Conservation (phyloP, 1,284 basidiomycete species). For the Phlebopus sp. region DNA sequence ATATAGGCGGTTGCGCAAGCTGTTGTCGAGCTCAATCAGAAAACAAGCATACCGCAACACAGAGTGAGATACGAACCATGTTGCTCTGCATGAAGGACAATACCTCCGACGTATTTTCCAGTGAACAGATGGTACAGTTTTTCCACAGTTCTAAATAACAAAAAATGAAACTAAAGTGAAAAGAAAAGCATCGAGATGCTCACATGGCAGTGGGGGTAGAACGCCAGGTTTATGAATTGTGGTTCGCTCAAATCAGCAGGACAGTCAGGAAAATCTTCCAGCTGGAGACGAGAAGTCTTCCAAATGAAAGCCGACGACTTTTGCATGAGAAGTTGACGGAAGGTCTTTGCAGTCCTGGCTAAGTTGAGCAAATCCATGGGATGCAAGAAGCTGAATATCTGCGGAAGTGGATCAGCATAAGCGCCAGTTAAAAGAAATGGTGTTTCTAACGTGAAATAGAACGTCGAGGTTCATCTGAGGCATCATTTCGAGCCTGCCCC, state of each 20-base stretch:
- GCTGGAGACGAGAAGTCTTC: constrained; percentile 18
- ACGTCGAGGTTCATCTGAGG: constrained; percentile 22
- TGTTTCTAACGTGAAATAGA: constrained; percentile 13
- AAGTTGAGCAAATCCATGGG: constrained; percentile 25
- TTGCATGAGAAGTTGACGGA: constrained; percentile 20
- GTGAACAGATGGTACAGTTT: background rate
- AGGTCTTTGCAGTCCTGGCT: constrained; percentile 20
- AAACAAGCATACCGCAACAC: too few relatives aligned
- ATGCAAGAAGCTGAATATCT: constrained; percentile 24
- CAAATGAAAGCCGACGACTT: constrained; percentile 18
- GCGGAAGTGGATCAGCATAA: background rate
- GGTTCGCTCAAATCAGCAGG: constrained; percentile 35
- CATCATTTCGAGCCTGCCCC: constrained; percentile 9
- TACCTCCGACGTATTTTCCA: constrained; percentile 15
- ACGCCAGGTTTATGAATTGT: constrained; percentile 25
- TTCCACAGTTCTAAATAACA: constrained; percentile 5
- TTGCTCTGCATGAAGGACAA: constrained; percentile 6
- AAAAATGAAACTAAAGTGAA: background rate
- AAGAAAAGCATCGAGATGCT: background rate
- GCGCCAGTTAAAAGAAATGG: background rate
- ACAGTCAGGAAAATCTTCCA: constrained; percentile 20
- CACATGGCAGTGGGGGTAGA: constrained; percentile 15
- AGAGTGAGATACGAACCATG: constrained; percentile 2
- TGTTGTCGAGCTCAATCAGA: too few relatives aligned
- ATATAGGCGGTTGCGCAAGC: too few relatives aligned